Evolutionary conservation across 352 stramenopile species (phyloP), one percentile per base, ranked within the genome.

Genomic region (Elongisporangium anandrum): DNA sequence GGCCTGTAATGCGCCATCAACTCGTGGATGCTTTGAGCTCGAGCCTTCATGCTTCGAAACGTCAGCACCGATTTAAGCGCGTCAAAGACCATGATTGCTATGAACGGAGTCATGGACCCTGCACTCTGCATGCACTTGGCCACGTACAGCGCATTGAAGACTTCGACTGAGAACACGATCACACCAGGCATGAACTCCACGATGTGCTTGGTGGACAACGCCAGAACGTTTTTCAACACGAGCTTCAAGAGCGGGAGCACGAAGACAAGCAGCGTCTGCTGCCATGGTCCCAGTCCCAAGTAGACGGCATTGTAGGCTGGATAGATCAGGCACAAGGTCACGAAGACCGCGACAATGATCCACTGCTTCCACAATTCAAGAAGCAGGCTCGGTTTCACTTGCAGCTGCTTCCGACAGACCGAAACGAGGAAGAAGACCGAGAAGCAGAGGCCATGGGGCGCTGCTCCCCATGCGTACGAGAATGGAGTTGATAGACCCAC

Each of bases 81-180:
- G 47, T 78, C 69, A 12, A 76, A 56, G 0, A 22, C 38, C 9
- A 76, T 69, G 8, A 76, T 34, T 2, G 48, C 59, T 0, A 69
- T 13, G 7, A 60, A 76, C 6, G 63, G 78, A 19, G 29, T 56
- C 23, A 73, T 55, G 13, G 65, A 68, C 17, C 56, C 54, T 10
- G 64, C 59, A 8, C 38, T 60, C n/a, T 79, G 65, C 64, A 81
- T 79, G 48, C 67, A 76, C 3, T 57, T 66, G 2, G 66, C 61
- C 8, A 79, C 19, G 48, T 77, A 84, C 12, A 84, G 48, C 3
- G 66, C 41, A 29, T 79, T 74, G 60, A 79, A 80, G 24, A 81
- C 58, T 17, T 81, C 64, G 19, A 72, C 69, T 0, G 70, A 70
- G 45, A 79, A 77, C 12, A 79, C 68, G 22, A 79, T 59, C 3